Evolutionary conservation across 1,284 basidiomycete genomes (phyloP).

Genomic region (Rhodotorula sp.): DNA sequence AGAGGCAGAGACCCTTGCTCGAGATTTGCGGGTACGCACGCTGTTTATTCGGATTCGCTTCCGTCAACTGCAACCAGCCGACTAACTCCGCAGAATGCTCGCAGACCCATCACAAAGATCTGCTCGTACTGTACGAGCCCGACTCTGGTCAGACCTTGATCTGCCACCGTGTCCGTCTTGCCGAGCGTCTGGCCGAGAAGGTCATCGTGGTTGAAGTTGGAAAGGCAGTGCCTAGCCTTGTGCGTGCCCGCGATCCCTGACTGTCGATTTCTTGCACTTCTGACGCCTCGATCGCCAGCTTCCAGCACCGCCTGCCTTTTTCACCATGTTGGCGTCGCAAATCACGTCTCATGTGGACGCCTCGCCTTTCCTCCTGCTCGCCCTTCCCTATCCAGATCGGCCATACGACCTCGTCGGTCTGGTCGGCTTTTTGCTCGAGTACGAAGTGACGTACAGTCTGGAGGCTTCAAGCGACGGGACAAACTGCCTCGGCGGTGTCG

Average conservation of each 20-base stretch:
- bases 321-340: background rate
- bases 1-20: background rate
- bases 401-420: constrained; percentile 2
- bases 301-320: background rate
- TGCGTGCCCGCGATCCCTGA: background rate
- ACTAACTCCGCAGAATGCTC: background rate
- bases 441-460: constrained; percentile 15
- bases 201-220: constrained; percentile 18
- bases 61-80: background rate
- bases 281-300: background rate
- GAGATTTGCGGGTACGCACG: background rate
- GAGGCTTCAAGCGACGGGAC: background rate
- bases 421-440: constrained; percentile 25
- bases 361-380: constrained; percentile 7
- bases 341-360: background rate
- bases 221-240: background rate
- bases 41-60: background rate
- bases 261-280: rapidly evolving
- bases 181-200: background rate
- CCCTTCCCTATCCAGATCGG: background rate
- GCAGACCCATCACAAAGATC: background rate
- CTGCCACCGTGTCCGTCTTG: background rate
- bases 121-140: constrained; percentile 1
- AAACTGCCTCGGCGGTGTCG: constrained; percentile 26
- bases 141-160: constrained; percentile 13